These are phyloP conservation scores for Pyrrhoderma lamaoense DNA, from an alignment of 1,284 basidiomycete genomes.

Conservation along the genomic window DNA sequence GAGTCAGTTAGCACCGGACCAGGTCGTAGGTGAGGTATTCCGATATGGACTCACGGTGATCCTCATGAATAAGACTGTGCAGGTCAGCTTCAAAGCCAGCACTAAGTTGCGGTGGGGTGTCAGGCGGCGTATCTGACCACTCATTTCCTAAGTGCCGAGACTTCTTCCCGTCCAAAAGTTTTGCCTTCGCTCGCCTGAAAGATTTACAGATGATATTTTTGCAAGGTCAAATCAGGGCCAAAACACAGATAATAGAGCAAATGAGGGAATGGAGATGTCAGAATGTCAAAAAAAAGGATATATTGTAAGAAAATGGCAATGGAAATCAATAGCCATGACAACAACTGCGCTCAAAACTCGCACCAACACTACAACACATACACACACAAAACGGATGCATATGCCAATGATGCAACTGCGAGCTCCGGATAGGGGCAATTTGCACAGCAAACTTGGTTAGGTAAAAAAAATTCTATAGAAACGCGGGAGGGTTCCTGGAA, in stretches of 20 bases:
- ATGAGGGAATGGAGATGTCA: neutral
- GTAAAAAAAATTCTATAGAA: neutral
- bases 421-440: no score
- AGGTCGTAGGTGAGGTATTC: conserved; percentile 9
- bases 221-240: no score
- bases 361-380: neutral
- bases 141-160: conserved; percentile 27
- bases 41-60: conserved; percentile 46
- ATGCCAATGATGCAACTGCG: no score
- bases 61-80: conserved; percentile 60
- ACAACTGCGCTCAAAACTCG: conserved; percentile 12
- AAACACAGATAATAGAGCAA: neutral
- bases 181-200: conserved; percentile 72
- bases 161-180: conserved; percentile 56
- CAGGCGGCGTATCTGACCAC: conserved; percentile 36
- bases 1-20: neutral
- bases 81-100: conserved; percentile 52
- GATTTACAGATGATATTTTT: no score
- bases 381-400: no score
- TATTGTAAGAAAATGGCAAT: neutral
- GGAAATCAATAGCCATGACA: conserved; percentile 9
- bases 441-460: neutral
- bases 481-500: neutral
- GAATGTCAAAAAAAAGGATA: conserved; percentile 3
- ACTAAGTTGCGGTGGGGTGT: conserved; percentile 45